Percentiles rank a stretch among this genome's conserved stretches.
Conservation (phyloP, 169 alveolate genomes). For the Plasmodium reichenowi region DNA sequence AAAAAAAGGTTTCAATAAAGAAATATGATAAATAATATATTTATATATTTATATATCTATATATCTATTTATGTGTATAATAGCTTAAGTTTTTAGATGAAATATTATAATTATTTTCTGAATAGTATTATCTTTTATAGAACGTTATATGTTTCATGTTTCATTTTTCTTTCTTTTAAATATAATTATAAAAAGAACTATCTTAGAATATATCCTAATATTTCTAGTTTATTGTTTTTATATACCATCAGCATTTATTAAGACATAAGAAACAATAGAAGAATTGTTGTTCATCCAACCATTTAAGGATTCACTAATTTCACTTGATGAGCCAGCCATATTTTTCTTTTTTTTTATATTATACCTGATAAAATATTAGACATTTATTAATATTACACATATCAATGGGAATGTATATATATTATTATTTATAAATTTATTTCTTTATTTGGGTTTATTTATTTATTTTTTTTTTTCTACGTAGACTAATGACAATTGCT, state of each 20-base stretch:
- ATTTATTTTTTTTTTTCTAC: no score
- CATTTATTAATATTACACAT: background rate
- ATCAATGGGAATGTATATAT: background rate
- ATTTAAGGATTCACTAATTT: conserved; percentile 70
- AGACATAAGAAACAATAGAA: conserved; percentile 48
- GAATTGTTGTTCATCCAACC: conserved; percentile 67
- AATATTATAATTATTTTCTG: background rate
- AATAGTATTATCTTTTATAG: background rate
- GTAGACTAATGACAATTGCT: no score
- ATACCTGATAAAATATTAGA: background rate
- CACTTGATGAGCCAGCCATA: conserved; percentile 73
- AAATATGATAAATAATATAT: no score
- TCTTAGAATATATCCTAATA: no score
- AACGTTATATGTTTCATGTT: background rate
- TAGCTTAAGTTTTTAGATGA: no score
- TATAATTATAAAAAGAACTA: no score
- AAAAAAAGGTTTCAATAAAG: no score
- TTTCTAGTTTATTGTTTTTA: background rate
- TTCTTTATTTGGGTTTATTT: background rate
- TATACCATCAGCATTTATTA: conserved; percentile 64
- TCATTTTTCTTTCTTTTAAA: no score
- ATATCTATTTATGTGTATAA: background rate
- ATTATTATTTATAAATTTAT: background rate
- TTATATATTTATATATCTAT: background rate
- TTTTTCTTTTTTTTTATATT: conserved; percentile 2